Evolutionary conservation across 306 rosid genomes (phyloP).

Genomic region (Quercus parvula): DNA sequence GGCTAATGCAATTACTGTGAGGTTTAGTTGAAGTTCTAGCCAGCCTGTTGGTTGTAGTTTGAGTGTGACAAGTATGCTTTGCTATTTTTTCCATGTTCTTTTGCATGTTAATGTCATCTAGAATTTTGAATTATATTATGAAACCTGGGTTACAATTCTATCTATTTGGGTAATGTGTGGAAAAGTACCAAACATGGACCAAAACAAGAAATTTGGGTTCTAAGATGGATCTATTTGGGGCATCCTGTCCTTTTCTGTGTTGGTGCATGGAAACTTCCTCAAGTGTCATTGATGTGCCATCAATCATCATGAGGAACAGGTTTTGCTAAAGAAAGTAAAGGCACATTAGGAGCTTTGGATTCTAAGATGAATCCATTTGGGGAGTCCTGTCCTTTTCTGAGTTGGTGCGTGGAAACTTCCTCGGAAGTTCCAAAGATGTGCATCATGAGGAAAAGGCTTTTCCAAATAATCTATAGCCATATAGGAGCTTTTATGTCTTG

Average conservation of each 20-base stretch:
- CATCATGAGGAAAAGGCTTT: neutral
- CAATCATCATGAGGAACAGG: neutral
- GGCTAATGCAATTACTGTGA: conserved; percentile 4
- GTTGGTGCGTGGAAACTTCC: conserved; percentile 8
- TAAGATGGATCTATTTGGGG: neutral
- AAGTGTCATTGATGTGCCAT: neutral
- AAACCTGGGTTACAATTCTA: conserved; percentile 3
- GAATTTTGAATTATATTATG: neutral
- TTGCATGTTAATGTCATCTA: neutral
- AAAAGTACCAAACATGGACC: conserved; percentile 6
- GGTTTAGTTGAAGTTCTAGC: conserved; percentile 16
- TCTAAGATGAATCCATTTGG: neutral
- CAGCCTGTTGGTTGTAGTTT: conserved; percentile 1
- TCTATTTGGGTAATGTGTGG: conserved; percentile 9
- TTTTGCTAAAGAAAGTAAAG: neutral
- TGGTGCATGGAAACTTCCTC: conserved; percentile 12
- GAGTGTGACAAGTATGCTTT: neutral
- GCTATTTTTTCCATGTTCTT: conserved; percentile 1
- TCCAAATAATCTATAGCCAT: neutral
- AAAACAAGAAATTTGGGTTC: neutral
- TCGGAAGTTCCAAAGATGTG: neutral
- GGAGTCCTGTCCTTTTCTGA: conserved; percentile 2
- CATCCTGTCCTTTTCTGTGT: neutral
- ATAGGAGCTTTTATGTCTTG: neutral
- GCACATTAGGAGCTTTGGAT: neutral